phyloP scores from a whole-genome alignment of 2,329 filamentous ascomycete genomes.

The Phyllosticta ampelicida region DNA sequence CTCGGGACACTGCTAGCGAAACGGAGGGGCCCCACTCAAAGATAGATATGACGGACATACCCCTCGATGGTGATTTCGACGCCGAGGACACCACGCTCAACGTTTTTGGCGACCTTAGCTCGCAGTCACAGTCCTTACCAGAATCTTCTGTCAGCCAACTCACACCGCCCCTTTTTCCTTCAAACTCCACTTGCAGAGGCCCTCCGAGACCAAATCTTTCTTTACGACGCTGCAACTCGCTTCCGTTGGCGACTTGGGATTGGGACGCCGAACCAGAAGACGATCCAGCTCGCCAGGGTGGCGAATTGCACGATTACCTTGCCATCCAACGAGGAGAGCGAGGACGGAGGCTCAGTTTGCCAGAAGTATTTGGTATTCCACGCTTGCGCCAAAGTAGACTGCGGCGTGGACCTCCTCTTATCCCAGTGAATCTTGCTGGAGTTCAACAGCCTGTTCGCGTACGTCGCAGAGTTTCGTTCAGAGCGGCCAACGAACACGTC shows the following conservation, averaged over 20 bases:
- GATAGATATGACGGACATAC: neutral
- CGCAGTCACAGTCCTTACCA: neutral
- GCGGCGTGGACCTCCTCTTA: neutral
- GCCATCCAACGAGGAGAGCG: neutral
- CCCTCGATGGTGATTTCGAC: neutral
- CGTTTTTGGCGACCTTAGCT: neutral
- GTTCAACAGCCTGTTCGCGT: neutral
- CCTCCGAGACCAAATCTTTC: neutral
- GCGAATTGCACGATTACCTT: neutral
- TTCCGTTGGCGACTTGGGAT: neutral
- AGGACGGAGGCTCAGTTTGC: neutral
- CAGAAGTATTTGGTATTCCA: neutral
- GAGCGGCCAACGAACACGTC: neutral
- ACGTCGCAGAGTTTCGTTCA: neutral
- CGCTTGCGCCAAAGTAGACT: neutral
- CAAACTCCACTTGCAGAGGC: neutral
- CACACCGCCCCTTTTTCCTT: neutral
- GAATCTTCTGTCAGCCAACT: neutral
- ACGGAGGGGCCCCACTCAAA: neutral
- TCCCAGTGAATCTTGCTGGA: neutral
- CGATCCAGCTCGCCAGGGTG: neutral
- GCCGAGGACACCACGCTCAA: neutral
- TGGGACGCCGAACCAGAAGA: neutral
- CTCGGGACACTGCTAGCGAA: neutral
- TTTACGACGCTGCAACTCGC: neutral